A percentile compares a stretch with the other conserved stretches of the same genome.
Conservation (phyloP, 2,329 filamentous ascomycete species). For the Talaromyces sp. region DNA sequence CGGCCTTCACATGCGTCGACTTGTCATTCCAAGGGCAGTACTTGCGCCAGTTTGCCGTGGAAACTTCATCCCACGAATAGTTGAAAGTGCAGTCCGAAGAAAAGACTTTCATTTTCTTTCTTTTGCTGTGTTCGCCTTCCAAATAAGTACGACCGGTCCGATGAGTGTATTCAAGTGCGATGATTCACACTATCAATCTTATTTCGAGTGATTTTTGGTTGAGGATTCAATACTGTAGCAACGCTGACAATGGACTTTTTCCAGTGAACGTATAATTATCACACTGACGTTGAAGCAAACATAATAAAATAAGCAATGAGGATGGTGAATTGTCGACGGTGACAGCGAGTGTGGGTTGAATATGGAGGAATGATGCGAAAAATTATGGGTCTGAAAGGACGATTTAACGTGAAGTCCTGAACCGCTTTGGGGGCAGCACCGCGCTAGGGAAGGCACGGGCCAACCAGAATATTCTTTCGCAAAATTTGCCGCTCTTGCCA, state of each 20-base stretch:
- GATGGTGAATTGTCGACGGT: constrained; percentile 3
- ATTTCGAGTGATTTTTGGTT: neutral
- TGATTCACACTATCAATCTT: neutral
- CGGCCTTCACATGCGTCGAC: constrained; percentile 91
- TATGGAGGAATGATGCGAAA: neutral
- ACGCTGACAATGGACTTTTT: neutral
- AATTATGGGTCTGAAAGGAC: neutral
- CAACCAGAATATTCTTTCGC: neutral
- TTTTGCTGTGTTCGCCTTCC: constrained; percentile 36
- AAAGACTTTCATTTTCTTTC: constrained; percentile 80
- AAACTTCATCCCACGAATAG: constrained; percentile 99
- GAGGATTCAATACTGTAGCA: neutral
- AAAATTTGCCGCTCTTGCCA: neutral
- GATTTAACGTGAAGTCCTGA: neutral
- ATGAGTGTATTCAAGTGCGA: neutral
- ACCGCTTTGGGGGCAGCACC: neutral
- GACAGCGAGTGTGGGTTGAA: neutral
- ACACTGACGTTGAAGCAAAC: neutral
- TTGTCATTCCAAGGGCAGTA: constrained; percentile 99
- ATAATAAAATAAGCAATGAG: neutral
- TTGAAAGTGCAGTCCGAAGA: constrained; percentile 84
- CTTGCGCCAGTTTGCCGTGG: constrained; percentile 95
- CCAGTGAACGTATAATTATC: neutral
- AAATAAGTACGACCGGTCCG: neutral
- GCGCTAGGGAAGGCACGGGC: constrained; percentile 7